phyloP scores from a whole-genome alignment of 306 rosid species.

The Cicer arietinum region DNA sequence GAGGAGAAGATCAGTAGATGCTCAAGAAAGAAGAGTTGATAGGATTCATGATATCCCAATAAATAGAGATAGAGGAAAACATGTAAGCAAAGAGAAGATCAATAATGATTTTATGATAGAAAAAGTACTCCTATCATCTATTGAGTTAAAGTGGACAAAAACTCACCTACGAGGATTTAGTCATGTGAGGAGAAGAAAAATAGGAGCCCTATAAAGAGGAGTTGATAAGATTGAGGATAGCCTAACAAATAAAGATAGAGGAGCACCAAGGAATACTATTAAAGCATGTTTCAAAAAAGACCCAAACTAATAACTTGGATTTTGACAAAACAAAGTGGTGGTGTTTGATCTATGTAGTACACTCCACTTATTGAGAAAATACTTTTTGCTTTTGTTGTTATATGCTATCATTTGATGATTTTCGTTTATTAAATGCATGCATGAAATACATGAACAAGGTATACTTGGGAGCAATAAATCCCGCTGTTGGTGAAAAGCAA shows the following conservation, averaged over 20 bases:
- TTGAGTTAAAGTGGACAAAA: not conserved
- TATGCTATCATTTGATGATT: not conserved
- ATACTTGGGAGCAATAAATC: not conserved
- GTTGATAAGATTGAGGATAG: conserved; percentile 14
- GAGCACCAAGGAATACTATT: conserved; percentile 7
- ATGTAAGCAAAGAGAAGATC: not conserved
- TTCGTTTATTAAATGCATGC: not conserved
- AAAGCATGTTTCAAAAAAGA: not conserved
- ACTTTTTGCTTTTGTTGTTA: not conserved
- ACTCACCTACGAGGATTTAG: conserved; percentile 1
- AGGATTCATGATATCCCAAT: conserved; percentile 3
- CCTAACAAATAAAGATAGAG: not conserved
- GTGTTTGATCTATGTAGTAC: not conserved
- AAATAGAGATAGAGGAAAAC: not conserved
- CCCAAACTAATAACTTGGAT: conserved; percentile 21
- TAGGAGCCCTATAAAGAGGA: conserved; percentile 2
- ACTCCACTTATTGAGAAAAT: not conserved
- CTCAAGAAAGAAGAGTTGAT: conserved; percentile 11
- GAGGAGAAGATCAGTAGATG: conserved; percentile 15
- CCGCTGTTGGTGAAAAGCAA: not conserved
- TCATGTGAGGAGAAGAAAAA: not conserved
- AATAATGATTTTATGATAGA: conserved; percentile 17
- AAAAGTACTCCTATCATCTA: conserved; percentile 15
- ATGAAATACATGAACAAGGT: conserved; percentile 1
- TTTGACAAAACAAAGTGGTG: not conserved